phyloP scores from a whole-genome alignment of 495 filamentous ascomycete species.

The Neurospora sp. region DNA sequence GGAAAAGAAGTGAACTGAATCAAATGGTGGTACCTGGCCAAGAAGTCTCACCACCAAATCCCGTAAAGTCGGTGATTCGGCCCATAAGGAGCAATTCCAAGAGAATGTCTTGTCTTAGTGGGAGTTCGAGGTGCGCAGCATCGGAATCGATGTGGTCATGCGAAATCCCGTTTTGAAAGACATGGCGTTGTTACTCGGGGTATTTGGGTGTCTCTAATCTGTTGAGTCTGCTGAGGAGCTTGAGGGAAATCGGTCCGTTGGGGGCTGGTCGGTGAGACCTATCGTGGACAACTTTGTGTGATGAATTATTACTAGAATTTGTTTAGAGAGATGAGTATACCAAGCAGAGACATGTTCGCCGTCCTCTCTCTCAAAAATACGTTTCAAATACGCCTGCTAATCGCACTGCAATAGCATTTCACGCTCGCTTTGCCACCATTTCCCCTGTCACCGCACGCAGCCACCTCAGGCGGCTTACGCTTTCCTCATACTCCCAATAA shows the following conservation, averaged over 20 bases:
- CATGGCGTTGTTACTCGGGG: neutral
- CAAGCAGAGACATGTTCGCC: neutral
- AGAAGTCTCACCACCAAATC: neutral
- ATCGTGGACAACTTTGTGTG: neutral
- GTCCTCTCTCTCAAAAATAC: neutral
- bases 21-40: neutral
- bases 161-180: neutral
- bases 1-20: neutral
- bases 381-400: neutral
- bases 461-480: constrained; percentile 7
- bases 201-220: neutral
- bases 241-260: neutral
- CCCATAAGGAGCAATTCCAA: neutral
- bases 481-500: constrained; percentile 68
- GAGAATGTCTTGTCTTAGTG: neutral
- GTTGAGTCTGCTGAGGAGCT: neutral
- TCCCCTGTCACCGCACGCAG: neutral
- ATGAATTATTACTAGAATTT: neutral
- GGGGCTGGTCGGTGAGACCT: neutral
- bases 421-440: neutral
- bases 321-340: neutral
- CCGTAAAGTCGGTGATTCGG: neutral
- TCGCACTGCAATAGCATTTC: neutral
- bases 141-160: neutral
- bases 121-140: neutral